These are phyloP conservation scores for Davidsoniella neocaledoniae DNA, from an alignment of 2,329 filamentous ascomycete genomes.

Conservation along the genomic window DNA sequence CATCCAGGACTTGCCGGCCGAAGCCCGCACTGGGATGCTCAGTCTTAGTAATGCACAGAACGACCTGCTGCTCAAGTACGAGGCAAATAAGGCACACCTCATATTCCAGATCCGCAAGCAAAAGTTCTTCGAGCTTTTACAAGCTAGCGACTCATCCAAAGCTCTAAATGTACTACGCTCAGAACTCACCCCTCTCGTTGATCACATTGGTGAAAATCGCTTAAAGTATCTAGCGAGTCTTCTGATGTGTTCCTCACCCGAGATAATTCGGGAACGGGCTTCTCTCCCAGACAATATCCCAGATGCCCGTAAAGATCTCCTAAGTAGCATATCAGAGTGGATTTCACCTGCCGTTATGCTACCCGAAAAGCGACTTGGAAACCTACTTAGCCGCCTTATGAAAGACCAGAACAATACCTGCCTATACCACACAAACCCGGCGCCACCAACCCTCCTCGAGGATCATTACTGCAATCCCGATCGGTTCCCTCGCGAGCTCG, in stretches of 20 bases:
- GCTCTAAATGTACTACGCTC: conserved; percentile 72
- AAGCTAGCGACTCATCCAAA: conserved; percentile 52
- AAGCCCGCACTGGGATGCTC: not conserved
- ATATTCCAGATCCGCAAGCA: conserved; percentile 79
- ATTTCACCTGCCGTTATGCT: conserved; percentile 97
- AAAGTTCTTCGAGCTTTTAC: conserved; percentile 83
- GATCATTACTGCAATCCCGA: conserved; percentile 71
- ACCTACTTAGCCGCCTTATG: conserved; percentile 70
- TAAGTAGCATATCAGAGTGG: conserved; percentile 38
- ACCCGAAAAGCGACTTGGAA: conserved; percentile 72
- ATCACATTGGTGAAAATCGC: conserved; percentile 46
- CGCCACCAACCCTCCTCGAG: conserved; percentile 69
- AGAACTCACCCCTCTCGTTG: conserved; percentile 73
- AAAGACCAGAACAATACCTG: conserved; percentile 68
- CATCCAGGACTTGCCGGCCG: not conserved
- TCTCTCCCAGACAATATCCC: conserved; percentile 59
- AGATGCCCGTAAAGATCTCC: conserved; percentile 60
- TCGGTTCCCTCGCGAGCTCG: conserved; percentile 59
- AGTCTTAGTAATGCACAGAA: not conserved
- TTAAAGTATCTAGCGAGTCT: conserved; percentile 58
- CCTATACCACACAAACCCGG: conserved; percentile 69
- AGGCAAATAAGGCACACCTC: conserved; percentile 43
- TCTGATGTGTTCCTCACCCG: conserved; percentile 64
- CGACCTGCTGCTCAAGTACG: not conserved
- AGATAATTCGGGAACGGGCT: conserved; percentile 30